These are phyloP conservation scores for Penicillium robsamsonii DNA, from an alignment of 495 filamentous ascomycete species.

Conservation along the genomic window DNA sequence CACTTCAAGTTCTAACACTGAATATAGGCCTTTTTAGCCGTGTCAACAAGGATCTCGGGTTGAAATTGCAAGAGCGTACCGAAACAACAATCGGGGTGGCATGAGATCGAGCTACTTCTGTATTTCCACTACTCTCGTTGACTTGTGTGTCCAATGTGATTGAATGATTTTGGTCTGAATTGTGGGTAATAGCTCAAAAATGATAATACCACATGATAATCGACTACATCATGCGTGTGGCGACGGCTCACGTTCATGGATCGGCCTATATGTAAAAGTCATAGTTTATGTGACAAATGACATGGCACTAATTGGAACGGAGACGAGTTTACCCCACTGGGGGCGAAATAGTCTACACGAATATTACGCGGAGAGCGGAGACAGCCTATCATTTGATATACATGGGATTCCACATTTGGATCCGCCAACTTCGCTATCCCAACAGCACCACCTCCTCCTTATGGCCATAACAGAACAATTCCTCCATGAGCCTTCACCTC, in stretches of 20 bases:
- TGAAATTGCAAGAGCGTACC: conserved; percentile 2
- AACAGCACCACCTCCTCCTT: background rate
- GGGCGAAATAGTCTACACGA: too few relatives aligned
- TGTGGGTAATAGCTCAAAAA: too few relatives aligned
- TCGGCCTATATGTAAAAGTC: too few relatives aligned
- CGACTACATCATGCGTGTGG: too few relatives aligned
- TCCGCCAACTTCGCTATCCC: conserved; percentile 1
- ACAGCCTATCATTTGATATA: too few relatives aligned
- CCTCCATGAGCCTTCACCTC: too few relatives aligned
- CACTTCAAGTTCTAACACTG: background rate
- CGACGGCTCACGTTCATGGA: too few relatives aligned
- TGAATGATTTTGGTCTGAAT: background rate
- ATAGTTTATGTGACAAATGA: too few relatives aligned
- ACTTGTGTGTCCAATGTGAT: background rate
- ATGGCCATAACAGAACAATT: conserved; percentile 9
- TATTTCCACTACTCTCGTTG: background rate
- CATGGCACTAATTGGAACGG: too few relatives aligned
- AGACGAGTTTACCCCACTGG: too few relatives aligned
- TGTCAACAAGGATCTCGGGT: conserved; percentile 11
- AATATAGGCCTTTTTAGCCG: conserved; percentile 5
- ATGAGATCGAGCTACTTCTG: background rate
- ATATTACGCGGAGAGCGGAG: too few relatives aligned
- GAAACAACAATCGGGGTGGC: conserved; percentile 6
- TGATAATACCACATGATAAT: too few relatives aligned
- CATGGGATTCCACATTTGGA: background rate